Conservation (phyloP, 768 basidiomycete genomes). For the Podaxis pistillaris region DNA sequence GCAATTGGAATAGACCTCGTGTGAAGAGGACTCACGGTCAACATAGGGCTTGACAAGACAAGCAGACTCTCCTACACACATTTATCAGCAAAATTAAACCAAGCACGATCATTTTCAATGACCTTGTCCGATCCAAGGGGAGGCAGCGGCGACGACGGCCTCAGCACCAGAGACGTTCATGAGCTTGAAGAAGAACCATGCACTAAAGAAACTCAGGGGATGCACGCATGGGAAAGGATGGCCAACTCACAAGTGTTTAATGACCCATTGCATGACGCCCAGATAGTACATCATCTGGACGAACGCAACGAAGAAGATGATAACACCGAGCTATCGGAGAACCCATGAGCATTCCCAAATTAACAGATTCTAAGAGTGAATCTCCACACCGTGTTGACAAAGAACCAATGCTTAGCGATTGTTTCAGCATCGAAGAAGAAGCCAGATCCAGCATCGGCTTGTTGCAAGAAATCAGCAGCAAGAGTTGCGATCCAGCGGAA, state of each 20-base stretch:
- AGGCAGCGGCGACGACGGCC: conserved; percentile 88
- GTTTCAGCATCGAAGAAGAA: conserved; percentile 82
- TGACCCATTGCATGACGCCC: conserved; percentile 93
- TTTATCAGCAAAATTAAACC: neutral
- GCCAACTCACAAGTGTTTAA: conserved; percentile 69
- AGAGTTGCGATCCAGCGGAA: conserved; percentile 83
- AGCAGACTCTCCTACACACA: conserved; percentile 61
- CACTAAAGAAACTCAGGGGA: conserved; percentile 37
- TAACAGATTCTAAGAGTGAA: neutral
- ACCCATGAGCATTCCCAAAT: neutral
- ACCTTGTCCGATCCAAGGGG: conserved; percentile 92
- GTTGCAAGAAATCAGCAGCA: conserved; percentile 74
- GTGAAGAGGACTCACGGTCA: conserved; percentile 40
- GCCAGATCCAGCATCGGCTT: conserved; percentile 65
- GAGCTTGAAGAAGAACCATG: conserved; percentile 92
- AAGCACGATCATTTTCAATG: neutral
- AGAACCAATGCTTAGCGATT: conserved; percentile 76
- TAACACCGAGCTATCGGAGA: conserved; percentile 53
- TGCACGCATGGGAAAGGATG: neutral
- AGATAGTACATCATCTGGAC: conserved; percentile 90
- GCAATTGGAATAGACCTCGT: conserved; percentile 1
- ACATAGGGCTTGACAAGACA: conserved; percentile 85
- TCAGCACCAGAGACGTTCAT: conserved; percentile 94
- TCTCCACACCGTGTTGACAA: conserved; percentile 66
- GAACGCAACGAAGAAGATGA: conserved; percentile 94